Evolutionary conservation across 169 alveolate species (phyloP), one percentile per base, ranked within the genome.

Genomic region (Plasmodium ovale): DNA sequence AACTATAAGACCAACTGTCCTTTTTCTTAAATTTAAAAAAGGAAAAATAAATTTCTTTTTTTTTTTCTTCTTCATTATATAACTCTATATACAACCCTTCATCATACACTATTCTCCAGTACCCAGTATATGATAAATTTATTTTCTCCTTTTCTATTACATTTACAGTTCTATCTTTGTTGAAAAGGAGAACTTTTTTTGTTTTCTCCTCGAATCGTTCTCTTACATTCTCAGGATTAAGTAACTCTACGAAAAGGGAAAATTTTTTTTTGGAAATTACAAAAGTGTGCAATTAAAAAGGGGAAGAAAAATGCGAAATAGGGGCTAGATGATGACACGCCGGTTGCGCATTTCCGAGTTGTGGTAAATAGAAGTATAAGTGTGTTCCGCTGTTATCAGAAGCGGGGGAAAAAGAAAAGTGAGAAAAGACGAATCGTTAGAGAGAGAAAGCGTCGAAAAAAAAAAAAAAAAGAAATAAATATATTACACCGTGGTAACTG

Each of bases 101-200:
- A 31, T 82, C 90, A 42, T 82, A 82, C 9, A 82, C 35, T 53
- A 82, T 82, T 59, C 71, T 82, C 90, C 90, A 82, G 64, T 65
- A 64, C 10, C 90, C 90, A 47, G 62, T 65, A 58, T 82, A 82
- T n/a, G 10, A 16, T 25, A 35, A 51, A 58, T 35, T 23, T 21
- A 51, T 53, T 3, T 82, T 6, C 0, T 42, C 71, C 23, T 82
- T 65, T 27, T 65, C 90, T 27, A 82, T 47, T 47, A 82, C 33
- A 29, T 82, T 51, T 65, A 82, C 35, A 6, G 82, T 65, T 29
- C 90, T 64, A 37, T 82, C 90, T 31, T 54, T 65, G 51, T 82
- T 82, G 27, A 82, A 82, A 23, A 35, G 60, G 42, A 82, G n/a
- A 35, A 64, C 12, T 65, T 37, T 25, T 42, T 49, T 82, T 14